phyloP scores from a whole-genome alignment of 164 flowering plant species.

The Chimonanthus salicifolius region DNA sequence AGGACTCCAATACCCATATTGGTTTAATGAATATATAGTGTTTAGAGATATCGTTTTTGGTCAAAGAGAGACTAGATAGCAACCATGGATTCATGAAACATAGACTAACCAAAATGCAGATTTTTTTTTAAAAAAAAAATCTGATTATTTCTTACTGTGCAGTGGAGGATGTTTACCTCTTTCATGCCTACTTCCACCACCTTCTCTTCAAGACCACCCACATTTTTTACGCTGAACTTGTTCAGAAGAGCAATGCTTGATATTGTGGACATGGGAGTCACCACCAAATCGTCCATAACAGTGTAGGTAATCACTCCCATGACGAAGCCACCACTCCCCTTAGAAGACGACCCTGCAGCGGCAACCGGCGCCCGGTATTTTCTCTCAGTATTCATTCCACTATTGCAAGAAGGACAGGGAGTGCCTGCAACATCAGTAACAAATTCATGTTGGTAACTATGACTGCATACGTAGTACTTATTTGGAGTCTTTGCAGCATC shows the following conservation, averaged over 20 bases:
- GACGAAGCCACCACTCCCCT: slow-evolving; percentile 25
- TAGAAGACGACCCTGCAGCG: neutral
- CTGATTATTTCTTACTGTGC: too few species aligned
- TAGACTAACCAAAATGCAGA: too few species aligned
- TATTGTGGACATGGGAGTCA: slow-evolving; percentile 15
- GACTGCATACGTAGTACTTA: neutral
- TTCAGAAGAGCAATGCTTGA: neutral
- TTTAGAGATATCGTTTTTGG: too few species aligned
- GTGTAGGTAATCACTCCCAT: slow-evolving; percentile 36
- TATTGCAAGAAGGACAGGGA: neutral
- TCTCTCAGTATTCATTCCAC: neutral
- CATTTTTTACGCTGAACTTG: neutral
- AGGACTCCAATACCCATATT: too few species aligned
- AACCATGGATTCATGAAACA: too few species aligned
- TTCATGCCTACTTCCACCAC: neutral
- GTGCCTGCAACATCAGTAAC: neutral
- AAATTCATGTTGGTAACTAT: too few species aligned
- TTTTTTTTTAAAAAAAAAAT: too few species aligned
- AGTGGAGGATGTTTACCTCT: neutral
- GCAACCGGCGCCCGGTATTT: neutral
- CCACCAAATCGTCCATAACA: slow-evolving; percentile 39
- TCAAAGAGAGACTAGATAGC: too few species aligned
- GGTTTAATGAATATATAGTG: too few species aligned
- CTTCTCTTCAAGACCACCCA: neutral
- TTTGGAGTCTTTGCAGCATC: neutral